phyloP scores from a whole-genome alignment of 306 rosid genomes.

The Inga laurina region DNA sequence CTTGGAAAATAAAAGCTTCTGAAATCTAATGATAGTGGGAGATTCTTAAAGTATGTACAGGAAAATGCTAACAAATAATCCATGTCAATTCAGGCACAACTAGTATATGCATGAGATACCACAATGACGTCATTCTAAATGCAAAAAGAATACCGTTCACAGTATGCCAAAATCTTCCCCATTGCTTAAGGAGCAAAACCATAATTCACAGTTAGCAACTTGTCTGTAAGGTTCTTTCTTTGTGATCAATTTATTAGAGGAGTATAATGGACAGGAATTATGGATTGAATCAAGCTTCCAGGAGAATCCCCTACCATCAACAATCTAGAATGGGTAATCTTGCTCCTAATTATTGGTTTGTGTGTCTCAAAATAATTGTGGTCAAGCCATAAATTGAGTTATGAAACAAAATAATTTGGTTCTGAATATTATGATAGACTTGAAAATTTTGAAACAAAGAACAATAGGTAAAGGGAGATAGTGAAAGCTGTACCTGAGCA shows the following conservation, averaged over 20 bases:
- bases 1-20: not conserved
- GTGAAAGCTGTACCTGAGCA: slow-evolving; percentile 52
- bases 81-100: not conserved
- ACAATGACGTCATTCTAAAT: not conserved
- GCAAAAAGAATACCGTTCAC: not conserved
- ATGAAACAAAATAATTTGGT: not conserved
- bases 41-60: not conserved
- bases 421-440: not conserved
- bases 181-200: not conserved
- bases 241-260: not conserved
- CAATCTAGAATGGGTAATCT: not conserved
- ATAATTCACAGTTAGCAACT: not conserved
- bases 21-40: not conserved
- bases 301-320: not conserved
- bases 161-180: not conserved
- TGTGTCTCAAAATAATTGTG: not conserved
- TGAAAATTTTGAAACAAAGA: not conserved
- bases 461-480: not conserved
- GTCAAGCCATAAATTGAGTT: not conserved
- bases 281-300: not conserved
- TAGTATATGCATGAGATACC: not conserved
- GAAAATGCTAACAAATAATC: not conserved
- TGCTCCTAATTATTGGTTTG: not conserved
- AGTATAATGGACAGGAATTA: not conserved
- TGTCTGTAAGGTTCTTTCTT: not conserved